Base-by-base conservation (phyloP, 768 basidiomycete genomes). In the Myochromella boudieri region DNA sequence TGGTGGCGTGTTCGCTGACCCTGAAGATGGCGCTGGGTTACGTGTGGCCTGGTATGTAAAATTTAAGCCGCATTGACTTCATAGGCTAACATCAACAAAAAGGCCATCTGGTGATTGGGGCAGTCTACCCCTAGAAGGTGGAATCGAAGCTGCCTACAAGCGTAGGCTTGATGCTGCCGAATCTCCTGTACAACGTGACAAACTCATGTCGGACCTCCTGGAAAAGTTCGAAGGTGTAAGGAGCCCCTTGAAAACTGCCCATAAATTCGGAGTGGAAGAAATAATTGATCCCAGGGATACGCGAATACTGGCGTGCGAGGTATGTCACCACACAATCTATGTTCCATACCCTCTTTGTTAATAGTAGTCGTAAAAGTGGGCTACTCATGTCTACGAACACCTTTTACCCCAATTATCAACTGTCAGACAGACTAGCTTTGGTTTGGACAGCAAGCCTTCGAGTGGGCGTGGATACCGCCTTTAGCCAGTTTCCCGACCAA, bases 71-170 rank as follows among this genome's bases (percentile, higher is more conserved):
- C n/a, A n/a, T n/a, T n/a, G n/a, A n/a, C n/a, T n/a, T n/a, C n/a
- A n/a, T n/a, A n/a, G n/a, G n/a, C n/a, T n/a, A n/a, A n/a, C n/a
- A n/a, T n/a, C n/a, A n/a, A n/a, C n/a, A n/a, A n/a, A n/a, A 36
- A 71, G 68, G 70, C 69, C 69, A 22, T 72, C 70, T 3, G 69
- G 68, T 1, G 70, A 72, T 49, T 72, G 69, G 70, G 70, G 69
- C 28, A 68, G 66, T 45, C 60, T 72, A 24, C 70, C 70, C 3
- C 54, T 72, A 8, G 70, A 70, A 58, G 70, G 69, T 18, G 69
- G 70, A 2, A 65, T 71, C 15, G 68, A 72, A 60, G 69, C 70
- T 9, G 70, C 69, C 0, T 72, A 70, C 46, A 72, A 72, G 33
- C 67, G 70, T 20, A 64, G 68, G 42, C 57, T 72, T 0, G 67